Evolutionary conservation across 257 asterid species (phyloP).

Genomic region (Solanum tarapatanum): DNA sequence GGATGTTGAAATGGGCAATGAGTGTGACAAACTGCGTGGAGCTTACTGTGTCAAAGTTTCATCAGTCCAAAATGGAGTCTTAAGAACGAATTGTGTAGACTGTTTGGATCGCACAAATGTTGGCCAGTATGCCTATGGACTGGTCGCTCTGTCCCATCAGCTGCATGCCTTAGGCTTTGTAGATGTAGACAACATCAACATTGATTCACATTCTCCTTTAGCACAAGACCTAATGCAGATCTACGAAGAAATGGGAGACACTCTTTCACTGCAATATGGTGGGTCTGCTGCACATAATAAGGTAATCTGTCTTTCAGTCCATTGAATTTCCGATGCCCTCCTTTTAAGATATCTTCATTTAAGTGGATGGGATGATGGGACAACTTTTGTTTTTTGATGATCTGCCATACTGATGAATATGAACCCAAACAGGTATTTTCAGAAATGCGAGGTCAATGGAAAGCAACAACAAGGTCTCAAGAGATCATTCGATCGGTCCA

Average conservation of each 20-base stretch:
- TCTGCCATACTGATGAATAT: neutral
- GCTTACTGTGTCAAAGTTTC: constrained; percentile 27
- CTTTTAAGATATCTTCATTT: neutral
- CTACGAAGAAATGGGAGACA: constrained; percentile 93
- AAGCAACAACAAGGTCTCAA: constrained; percentile 76
- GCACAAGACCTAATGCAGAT: constrained; percentile 71
- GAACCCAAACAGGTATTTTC: constrained; percentile 58
- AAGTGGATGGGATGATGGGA: neutral
- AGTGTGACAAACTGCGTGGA: constrained; percentile 6
- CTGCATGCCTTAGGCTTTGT: constrained; percentile 61
- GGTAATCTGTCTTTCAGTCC: constrained; percentile 30
- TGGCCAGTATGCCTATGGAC: constrained; percentile 85
- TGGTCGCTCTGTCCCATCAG: constrained; percentile 73
- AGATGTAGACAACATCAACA: constrained; percentile 28
- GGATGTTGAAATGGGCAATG: neutral
- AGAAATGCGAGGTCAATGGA: constrained; percentile 92
- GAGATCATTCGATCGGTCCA: constrained; percentile 70
- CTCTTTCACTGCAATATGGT: constrained; percentile 88
- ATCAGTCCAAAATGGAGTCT: constrained; percentile 67
- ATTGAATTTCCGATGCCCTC: neutral
- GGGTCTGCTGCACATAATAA: constrained; percentile 98
- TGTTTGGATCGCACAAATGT: constrained; percentile 95
- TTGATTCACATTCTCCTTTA: constrained; percentile 44
- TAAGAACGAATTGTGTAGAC: constrained; percentile 94
- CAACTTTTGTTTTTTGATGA: neutral